Percentiles rank a stretch among this genome's conserved stretches.
phyloP scores from a whole-genome alignment of 345 rosid species.

The Erysimum cheiranthoides region DNA sequence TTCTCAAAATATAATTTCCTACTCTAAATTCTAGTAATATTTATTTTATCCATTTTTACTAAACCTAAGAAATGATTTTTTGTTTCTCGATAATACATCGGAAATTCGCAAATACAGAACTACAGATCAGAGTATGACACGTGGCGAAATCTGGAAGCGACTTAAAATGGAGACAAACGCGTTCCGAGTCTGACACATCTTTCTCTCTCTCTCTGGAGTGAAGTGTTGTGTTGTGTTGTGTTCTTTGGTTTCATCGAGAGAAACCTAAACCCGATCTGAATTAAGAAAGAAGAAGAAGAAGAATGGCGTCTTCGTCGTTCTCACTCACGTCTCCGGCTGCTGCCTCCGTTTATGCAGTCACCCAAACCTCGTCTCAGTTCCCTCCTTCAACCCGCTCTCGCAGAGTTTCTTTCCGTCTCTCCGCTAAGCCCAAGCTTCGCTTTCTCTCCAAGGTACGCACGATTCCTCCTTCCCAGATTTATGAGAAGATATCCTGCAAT shows the following conservation, averaged over 20 bases:
- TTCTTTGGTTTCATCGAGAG: constrained; percentile 56
- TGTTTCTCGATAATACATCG: no score
- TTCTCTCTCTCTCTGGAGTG: constrained; percentile 33
- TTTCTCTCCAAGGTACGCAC: constrained; percentile 59
- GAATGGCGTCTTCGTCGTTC: constrained; percentile 54
- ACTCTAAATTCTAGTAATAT: no score
- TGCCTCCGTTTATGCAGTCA: constrained; percentile 47
- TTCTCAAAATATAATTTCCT: no score
- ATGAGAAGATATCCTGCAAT: not conserved
- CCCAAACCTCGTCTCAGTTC: constrained; percentile 46
- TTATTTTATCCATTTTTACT: no score
- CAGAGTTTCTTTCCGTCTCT: constrained; percentile 54
- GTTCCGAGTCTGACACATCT: constrained; percentile 32
- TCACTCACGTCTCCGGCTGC: constrained; percentile 55
- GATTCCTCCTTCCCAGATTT: not conserved
- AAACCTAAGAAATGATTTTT: no score
- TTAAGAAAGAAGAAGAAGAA: constrained; percentile 24
- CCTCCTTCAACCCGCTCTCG: constrained; percentile 41
- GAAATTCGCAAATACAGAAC: constrained; percentile 22
- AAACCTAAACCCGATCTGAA: constrained; percentile 43
- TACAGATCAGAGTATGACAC: constrained; percentile 28
- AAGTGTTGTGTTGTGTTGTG: constrained; percentile 20
- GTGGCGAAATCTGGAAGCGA: constrained; percentile 30
- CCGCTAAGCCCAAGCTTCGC: constrained; percentile 52
- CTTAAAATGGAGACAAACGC: constrained; percentile 19